These are phyloP conservation scores for Cyberlindnera americana DNA, from an alignment of 805 yeast genomes.

Conservation along the genomic window DNA sequence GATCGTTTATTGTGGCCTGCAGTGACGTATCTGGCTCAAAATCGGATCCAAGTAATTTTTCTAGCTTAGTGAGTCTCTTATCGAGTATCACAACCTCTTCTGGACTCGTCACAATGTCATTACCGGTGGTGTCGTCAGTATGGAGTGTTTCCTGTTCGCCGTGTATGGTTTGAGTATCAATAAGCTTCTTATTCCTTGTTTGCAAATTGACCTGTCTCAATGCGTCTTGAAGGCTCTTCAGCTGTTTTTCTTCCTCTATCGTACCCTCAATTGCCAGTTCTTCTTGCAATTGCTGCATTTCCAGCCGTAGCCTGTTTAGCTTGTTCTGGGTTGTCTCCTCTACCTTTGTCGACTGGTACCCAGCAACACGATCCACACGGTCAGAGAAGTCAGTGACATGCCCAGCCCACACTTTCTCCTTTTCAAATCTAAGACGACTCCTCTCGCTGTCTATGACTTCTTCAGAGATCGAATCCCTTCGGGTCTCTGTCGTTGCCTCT, in stretches of 20 bases:
- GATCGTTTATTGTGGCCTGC: constrained; percentile 28
- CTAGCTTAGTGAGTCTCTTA: constrained; percentile 15
- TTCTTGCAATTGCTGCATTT: constrained; percentile 35
- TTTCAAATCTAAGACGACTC: constrained; percentile 28
- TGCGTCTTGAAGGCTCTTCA: constrained; percentile 21
- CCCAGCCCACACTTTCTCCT: constrained; percentile 22
- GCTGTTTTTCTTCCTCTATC: constrained; percentile 15
- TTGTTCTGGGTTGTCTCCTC: constrained; percentile 39
- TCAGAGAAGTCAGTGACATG: constrained; percentile 27
- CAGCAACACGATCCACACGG: constrained; percentile 32
- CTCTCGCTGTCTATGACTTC: constrained; percentile 13
- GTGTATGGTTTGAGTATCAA: not conserved
- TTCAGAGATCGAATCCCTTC: constrained; percentile 26
- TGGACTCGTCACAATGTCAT: not conserved
- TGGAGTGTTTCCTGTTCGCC: not conserved
- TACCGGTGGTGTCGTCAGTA: not conserved
- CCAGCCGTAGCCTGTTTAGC: constrained; percentile 36
- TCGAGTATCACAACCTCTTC: constrained; percentile 16
- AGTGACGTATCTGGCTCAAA: constrained; percentile 18
- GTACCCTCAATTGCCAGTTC: constrained; percentile 15
- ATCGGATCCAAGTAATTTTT: constrained; percentile 18
- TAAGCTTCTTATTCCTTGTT: constrained; percentile 14
- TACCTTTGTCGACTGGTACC: constrained; percentile 31
- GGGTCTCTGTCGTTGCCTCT: not conserved
- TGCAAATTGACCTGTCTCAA: constrained; percentile 17